Conservation (phyloP, 2,329 filamentous ascomycete genomes). For the Stachybotrys chlorohalonatus region DNA sequence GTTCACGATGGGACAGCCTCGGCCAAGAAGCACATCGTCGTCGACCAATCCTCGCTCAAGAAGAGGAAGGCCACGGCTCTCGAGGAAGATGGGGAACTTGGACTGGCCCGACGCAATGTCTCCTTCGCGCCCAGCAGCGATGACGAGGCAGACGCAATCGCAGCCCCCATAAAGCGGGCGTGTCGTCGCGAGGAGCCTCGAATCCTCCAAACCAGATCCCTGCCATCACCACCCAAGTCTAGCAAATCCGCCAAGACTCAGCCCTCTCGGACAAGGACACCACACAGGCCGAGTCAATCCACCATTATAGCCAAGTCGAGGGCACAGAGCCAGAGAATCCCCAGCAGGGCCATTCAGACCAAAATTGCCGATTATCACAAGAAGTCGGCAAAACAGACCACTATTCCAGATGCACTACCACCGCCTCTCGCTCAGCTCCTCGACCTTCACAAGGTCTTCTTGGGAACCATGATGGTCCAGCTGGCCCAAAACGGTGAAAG, state of each 20-base stretch:
- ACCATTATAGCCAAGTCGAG: constrained; percentile 22
- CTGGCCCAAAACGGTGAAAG: constrained; percentile 58
- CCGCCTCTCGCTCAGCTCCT: constrained; percentile 50
- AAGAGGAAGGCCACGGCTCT: constrained; percentile 27
- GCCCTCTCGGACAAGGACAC: constrained; percentile 16
- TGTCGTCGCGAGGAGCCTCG: constrained; percentile 15
- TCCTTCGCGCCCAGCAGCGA: constrained; percentile 25
- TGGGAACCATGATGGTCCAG: constrained; percentile 60
- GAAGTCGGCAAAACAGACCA: constrained; percentile 18
- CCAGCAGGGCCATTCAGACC: constrained; percentile 19
- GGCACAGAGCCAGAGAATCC: constrained; percentile 12
- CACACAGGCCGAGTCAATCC: constrained; percentile 19
- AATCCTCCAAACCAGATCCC: not conserved
- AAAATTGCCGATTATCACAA: constrained; percentile 31
- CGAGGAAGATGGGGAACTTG: constrained; percentile 13
- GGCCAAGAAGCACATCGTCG: constrained; percentile 22
- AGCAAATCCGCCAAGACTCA: constrained; percentile 13
- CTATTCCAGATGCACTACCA: constrained; percentile 28
- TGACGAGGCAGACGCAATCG: constrained; percentile 11
- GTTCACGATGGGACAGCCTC: constrained; percentile 11
- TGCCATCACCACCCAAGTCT: constrained; percentile 1
- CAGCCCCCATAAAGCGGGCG: constrained; percentile 15
- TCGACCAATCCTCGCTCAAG: constrained; percentile 18
- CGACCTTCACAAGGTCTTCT: constrained; percentile 55
- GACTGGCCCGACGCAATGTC: constrained; percentile 15